Evolutionary conservation across 1,284 basidiomycete species (phyloP), one percentile per base, ranked within the genome.

Genomic region (Irpex sp.): DNA sequence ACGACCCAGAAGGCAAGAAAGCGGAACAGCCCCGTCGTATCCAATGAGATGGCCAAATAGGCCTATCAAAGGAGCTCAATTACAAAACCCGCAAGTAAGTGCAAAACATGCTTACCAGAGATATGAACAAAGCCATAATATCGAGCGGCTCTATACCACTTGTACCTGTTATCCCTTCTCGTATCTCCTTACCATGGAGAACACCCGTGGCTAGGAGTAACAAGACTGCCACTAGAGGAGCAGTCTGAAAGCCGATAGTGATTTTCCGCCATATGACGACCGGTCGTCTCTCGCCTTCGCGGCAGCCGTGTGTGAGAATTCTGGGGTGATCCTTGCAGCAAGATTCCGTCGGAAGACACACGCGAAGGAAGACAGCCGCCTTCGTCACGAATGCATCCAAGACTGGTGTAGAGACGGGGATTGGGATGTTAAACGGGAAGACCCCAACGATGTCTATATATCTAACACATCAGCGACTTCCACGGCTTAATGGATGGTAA

Each of bases 41-140:
- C 96, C 45, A 98, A 82, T 0, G 94, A 94, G 57, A 98, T 90
- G 3, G 96, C 88, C 77, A 98, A 91, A 76, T 98, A 99, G 0
- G 95, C 95, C 82, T 84, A 56, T 10, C 45, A 9, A 16, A 18
- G 18, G 33, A 57, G 47, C 12, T 33, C 35, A 54, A 28, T 2
- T 8, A 4, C 35, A 33, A 33, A 33, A 5, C 28, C 6, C 28
- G 6, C 28, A 28, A 61, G 8, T 9, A 45, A 58, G 8, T 16
- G 16, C 16, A 35, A 48, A 49, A 42, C 51, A 16, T 39, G 14
- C 76, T 63, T 61, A 82, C 84, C 59, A 98, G 80, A 1, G 91
- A 92, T 66, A 94, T 86, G 76, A 98, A 98, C 4, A 98, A 79
- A 33, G 93, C 91, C 73, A 98, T 85, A 63, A 98, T 94, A 72